phyloP scores from a whole-genome alignment of 164 flowering plant genomes.

The Vitis amurensis region DNA sequence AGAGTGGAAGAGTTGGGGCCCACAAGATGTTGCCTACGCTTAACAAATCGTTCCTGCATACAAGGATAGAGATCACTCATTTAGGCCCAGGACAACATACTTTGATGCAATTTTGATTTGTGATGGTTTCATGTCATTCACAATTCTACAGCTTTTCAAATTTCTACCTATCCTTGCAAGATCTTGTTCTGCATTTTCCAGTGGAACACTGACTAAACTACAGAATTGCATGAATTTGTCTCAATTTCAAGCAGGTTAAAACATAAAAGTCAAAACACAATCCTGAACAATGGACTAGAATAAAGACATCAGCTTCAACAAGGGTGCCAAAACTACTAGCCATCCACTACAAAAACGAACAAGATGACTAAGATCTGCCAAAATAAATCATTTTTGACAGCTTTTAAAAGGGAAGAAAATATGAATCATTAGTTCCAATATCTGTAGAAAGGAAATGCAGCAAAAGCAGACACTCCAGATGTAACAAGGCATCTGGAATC shows the following conservation, averaged over 20 bases:
- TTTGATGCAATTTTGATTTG: neutral
- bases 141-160: neutral
- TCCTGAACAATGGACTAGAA: neutral
- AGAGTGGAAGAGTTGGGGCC: conserved; percentile 87
- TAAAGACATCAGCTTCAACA: too few relatives aligned
- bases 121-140: neutral
- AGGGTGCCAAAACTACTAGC: too few relatives aligned
- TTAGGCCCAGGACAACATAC: neutral
- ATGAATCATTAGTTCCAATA: too few relatives aligned
- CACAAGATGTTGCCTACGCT: conserved; percentile 80
- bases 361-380: too few relatives aligned
- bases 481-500: too few relatives aligned
- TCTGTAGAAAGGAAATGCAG: too few relatives aligned
- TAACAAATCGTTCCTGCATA: conserved; percentile 86
- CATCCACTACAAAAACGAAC: too few relatives aligned
- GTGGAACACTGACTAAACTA: neutral
- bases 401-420: too few relatives aligned
- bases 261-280: neutral
- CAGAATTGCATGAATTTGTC: neutral
- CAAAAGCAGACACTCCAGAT: too few relatives aligned
- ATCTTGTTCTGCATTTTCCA: neutral
- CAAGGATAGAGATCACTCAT: neutral
- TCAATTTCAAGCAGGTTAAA: neutral
- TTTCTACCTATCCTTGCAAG: too few relatives aligned
- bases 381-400: too few relatives aligned